Base-by-base conservation (phyloP, 257 asterid genomes). In the Solanum virginianum region DNA sequence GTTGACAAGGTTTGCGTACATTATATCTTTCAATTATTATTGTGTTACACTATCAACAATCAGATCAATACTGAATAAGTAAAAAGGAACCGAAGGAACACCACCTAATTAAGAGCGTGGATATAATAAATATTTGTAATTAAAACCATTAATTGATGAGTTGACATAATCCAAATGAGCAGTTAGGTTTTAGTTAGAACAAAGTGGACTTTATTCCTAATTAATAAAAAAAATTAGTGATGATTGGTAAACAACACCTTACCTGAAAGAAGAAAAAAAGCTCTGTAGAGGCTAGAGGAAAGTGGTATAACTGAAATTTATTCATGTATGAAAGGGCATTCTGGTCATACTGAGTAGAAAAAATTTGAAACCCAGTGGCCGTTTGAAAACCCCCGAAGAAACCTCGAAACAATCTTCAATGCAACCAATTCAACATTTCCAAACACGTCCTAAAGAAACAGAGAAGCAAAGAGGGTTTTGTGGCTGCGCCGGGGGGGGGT, bases 351-450 rank as follows among this genome's bases (percentile, higher is more conserved):
- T 39, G 59, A 1, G 8, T 5, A 49, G 16, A 29, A 77, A 51
- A 51, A 8, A 26, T 26, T 79, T 79, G 83, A 79, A 79, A 53
- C 43, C 47, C 26, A 51, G 22, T 79, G 22, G 26, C 83, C 83
- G 83, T 79, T 79, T 53, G 82, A 75, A 63, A 68, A 10, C 59
- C 14, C 59, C 54, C 81, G 32, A 51, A 71, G 54, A 54, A 16
- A 79, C 82, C 82, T 79, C 83, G 65, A 79, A 79, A 75, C 62
- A 3, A 49, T 75, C 14, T 49, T 49, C 82, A 75, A 79, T 79
- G 83, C 83, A 53, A 79, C 65, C 26, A 53, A 79, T 53, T 79
- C 41, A 26, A 51, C 65, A 79, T 1, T 20, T 18, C 65, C 65
- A 53, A 79, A 53, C 45, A 79, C 83, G 57, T 3, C 65, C 83